Base-by-base conservation (phyloP, 345 rosid species). In the Lepidium sativum region DNA sequence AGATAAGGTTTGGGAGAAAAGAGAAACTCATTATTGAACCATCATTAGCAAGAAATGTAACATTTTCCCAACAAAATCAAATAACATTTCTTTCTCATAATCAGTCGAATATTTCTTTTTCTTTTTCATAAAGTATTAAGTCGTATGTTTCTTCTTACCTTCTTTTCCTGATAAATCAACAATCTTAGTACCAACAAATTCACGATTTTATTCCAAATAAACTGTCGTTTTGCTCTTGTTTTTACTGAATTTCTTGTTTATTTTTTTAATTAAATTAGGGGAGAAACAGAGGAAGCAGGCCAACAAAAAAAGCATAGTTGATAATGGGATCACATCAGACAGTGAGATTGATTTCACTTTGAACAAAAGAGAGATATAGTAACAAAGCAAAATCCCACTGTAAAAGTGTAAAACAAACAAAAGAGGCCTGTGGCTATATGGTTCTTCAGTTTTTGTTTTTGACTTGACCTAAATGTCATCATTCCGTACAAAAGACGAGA, bases 11-110 rank as follows among this genome's bases (percentile, higher is more conserved):
- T 16, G 55, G 68, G 35, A 1, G 48, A 61, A 61, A 70, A 44
- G 68, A 54, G 54, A 62, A 43, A 52, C 47, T 16, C 62, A 61
- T 61, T 52, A 69, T 69, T 53, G 48, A 61, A 52, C 68, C 56
- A 70, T 62, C 41, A 53, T 43, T 43, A 52, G 39, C 61, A 53
- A 34, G 73, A 54, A 33, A 51, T 60, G 54, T 13, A 49, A 41
- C 47, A 60, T 20, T 40, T 29, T 31, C 1, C 31, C 17, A 6
- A 37, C 5, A 4, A 3, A 27, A 49, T 2, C 15, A 8, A 41
- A 14, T 17, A 6, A 37, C 41, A 15, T 11, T 12, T 18, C 3
- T 27, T 27, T 42, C 15, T 9, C 40, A 47, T 20, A 61, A 14
- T 14, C 27, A 27, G 50, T 44, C 71, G 6, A 43, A 23, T 66